These are phyloP conservation scores for Eutypella sp. DNA, from an alignment of 2,329 filamentous ascomycete genomes.

Conservation along the genomic window DNA sequence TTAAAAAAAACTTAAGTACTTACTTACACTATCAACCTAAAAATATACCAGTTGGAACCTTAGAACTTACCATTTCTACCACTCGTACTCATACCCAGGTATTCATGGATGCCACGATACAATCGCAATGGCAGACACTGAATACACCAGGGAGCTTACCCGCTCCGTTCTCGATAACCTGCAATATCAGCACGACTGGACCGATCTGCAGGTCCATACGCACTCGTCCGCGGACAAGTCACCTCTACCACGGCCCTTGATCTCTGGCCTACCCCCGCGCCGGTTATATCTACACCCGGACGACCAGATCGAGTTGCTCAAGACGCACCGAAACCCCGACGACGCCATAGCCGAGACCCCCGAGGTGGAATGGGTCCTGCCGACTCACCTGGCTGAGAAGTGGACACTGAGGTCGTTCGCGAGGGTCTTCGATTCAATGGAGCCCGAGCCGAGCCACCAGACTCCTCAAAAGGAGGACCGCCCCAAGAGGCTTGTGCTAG, in stretches of 20 bases:
- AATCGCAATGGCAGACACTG: constrained; percentile 18
- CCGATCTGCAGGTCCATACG: constrained; percentile 50
- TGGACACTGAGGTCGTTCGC: constrained; percentile 65
- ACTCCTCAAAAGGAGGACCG: constrained; percentile 41
- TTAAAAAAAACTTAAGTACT: too few relatives aligned
- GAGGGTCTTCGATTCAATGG: constrained; percentile 62
- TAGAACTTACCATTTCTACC: too few relatives aligned
- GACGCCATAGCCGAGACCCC: constrained; percentile 43
- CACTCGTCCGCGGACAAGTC: constrained; percentile 28
- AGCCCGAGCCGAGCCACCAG: too few relatives aligned
- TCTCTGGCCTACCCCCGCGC: constrained; percentile 68
- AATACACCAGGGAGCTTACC: constrained; percentile 39
- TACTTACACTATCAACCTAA: too few relatives aligned
- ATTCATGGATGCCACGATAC: too few relatives aligned
- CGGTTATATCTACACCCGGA: constrained; percentile 76
- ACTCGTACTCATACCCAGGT: too few relatives aligned
- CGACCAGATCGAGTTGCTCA: constrained; percentile 70
- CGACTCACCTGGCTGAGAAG: constrained; percentile 67
- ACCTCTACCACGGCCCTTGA: constrained; percentile 53
- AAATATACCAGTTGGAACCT: too few relatives aligned
- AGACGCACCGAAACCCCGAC: constrained; percentile 48
- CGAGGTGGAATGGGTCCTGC: constrained; percentile 72
- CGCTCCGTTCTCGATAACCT: constrained; percentile 65
- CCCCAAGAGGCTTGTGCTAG: constrained; percentile 67
- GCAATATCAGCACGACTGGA: constrained; percentile 72